Conservation (phyloP, 2,329 filamentous ascomycete species). For the Clonostachys sp. region DNA sequence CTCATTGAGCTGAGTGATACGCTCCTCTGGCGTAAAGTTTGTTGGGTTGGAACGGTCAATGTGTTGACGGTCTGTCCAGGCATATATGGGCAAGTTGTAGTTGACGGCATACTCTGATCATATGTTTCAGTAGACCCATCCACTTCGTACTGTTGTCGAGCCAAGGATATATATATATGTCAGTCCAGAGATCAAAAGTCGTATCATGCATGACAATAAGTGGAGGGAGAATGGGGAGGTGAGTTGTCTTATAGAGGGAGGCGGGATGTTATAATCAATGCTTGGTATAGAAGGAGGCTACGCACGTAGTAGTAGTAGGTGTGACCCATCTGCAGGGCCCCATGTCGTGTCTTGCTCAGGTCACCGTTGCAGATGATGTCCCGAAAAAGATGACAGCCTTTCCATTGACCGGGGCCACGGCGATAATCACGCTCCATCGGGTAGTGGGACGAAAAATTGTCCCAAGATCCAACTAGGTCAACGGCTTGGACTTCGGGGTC, state of each 20-base stretch:
- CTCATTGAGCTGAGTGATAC: slow-evolving; percentile 60
- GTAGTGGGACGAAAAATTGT: slow-evolving; percentile 81
- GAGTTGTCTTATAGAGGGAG: not conserved
- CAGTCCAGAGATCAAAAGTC: slow-evolving; percentile 1
- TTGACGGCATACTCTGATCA: slow-evolving; percentile 68
- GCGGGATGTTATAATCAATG: no score
- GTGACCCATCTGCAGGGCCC: slow-evolving; percentile 85
- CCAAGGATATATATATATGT: no score
- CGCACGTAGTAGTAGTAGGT: slow-evolving; percentile 95
- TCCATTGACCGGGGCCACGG: slow-evolving; percentile 74
- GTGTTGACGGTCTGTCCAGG: slow-evolving; percentile 87
- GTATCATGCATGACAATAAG: slow-evolving; percentile 2
- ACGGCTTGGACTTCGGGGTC: slow-evolving; percentile 62
- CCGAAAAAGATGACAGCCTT: slow-evolving; percentile 80
- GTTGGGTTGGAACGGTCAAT: slow-evolving; percentile 73
- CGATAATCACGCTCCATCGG: slow-evolving; percentile 75
- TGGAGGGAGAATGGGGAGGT: not conserved
- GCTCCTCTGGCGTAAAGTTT: slow-evolving; percentile 53
- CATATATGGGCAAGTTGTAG: slow-evolving; percentile 76
- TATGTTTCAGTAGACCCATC: slow-evolving; percentile 74
- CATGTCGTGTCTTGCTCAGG: slow-evolving; percentile 49
- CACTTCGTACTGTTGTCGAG: slow-evolving; percentile 64
- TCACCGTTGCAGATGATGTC: slow-evolving; percentile 79
- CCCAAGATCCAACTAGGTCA: slow-evolving; percentile 87
- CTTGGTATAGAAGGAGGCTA: slow-evolving; percentile 9